phyloP scores from a whole-genome alignment of 352 stramenopile species.

The Phytophthora podocarpi region DNA sequence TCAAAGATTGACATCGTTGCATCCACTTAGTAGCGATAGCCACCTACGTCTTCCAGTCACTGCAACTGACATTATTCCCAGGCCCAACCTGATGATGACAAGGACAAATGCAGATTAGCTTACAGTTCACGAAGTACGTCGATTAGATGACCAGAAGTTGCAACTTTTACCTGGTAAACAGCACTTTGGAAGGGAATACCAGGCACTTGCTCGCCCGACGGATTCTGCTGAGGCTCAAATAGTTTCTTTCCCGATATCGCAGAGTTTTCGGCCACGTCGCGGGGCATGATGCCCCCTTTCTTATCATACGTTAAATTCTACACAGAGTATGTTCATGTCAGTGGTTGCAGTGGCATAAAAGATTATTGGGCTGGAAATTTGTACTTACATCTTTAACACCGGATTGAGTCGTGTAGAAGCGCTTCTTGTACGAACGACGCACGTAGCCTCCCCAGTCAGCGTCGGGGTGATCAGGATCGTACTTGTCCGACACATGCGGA shows the following conservation, averaged over 20 bases:
- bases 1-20: too few species aligned
- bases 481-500: conserved; percentile 67
- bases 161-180: conserved; percentile 57
- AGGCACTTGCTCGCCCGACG: conserved; percentile 40
- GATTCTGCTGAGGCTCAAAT: conserved; percentile 58
- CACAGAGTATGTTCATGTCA: not conserved
- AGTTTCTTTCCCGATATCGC: conserved; percentile 51
- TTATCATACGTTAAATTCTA: conserved; percentile 62
- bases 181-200: conserved; percentile 69
- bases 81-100: conserved; percentile 47
- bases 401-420: conserved; percentile 48
- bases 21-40: not conserved
- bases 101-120: too few species aligned
- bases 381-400: conserved; percentile 49
- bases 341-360: not conserved
- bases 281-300: conserved; percentile 64
- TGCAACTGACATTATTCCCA: conserved; percentile 42
- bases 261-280: conserved; percentile 16
- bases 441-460: conserved; percentile 79
- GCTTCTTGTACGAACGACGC: conserved; percentile 71
- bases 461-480: conserved; percentile 73
- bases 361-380: not conserved
- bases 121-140: too few species aligned
- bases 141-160: not conserved
- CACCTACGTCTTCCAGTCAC: conserved; percentile 77